Conservation (phyloP, 2,329 filamentous ascomycete genomes). For the Corinectria fuckeliana region DNA sequence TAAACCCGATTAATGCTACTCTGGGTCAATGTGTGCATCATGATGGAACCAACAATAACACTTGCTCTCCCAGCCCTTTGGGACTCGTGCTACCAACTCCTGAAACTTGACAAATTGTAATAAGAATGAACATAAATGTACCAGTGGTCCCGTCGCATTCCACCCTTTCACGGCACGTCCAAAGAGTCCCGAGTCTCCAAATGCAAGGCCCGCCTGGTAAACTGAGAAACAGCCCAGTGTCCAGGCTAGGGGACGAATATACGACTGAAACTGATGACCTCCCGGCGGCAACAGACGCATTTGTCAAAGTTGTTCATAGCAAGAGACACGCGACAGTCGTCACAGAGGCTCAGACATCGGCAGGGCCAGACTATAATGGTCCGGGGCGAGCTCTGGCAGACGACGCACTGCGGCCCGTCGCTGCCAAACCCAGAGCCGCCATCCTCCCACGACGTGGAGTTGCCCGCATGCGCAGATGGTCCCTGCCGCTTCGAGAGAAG, state of each 20-base stretch:
- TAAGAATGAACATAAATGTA: too few species aligned
- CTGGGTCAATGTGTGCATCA: conserved; percentile 3
- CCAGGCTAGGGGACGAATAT: conserved; percentile 76
- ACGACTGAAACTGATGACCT: conserved; percentile 87
- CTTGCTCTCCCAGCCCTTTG: conserved; percentile 1
- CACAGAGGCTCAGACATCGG: conserved; percentile 90
- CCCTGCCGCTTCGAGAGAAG: conserved; percentile 58
- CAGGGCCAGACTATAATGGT: conserved; percentile 97
- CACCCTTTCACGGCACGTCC: background rate
- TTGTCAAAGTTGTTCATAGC: conserved; percentile 98
- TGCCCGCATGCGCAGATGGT: conserved; percentile 15
- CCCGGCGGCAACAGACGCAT: conserved; percentile 90
- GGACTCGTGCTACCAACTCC: conserved; percentile 23
- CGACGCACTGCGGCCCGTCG: conserved; percentile 84
- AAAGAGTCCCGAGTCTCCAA: background rate
- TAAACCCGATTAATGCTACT: conserved; percentile 51
- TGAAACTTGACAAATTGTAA: conserved; percentile 10
- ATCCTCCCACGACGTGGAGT: conserved; percentile 63
- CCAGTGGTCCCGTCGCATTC: background rate
- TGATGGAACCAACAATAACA: conserved; percentile 16
- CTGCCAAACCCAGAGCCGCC: conserved; percentile 76
- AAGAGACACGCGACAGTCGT: conserved; percentile 91
- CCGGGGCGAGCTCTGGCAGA: conserved; percentile 85
- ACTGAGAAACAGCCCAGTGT: background rate
- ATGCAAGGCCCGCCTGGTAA: background rate